Evolutionary conservation across 2,329 filamentous ascomycete species (phyloP).

Genomic region (Penicillium occitanis): DNA sequence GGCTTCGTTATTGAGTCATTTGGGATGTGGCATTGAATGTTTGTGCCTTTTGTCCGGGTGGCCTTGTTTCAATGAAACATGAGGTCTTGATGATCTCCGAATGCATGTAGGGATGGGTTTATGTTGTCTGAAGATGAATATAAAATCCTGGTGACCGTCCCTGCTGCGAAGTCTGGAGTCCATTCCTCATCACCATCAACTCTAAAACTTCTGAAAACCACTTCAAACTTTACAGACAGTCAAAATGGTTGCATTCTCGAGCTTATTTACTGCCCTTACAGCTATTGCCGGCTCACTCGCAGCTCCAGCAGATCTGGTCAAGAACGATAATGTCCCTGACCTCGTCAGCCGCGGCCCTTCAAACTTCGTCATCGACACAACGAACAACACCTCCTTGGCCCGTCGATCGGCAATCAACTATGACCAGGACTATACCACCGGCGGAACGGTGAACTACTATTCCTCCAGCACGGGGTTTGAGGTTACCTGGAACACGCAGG

Average conservation of each 20-base stretch:
- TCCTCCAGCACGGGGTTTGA: constrained; percentile 50
- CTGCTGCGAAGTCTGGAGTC: not conserved
- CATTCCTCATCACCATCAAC: not conserved
- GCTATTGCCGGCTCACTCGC: constrained; percentile 3
- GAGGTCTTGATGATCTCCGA: not conserved
- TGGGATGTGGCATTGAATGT: not conserved
- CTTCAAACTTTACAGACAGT: not conserved
- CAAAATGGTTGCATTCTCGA: constrained; percentile 17
- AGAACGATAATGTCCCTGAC: not conserved
- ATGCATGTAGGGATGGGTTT: not conserved
- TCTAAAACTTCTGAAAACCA: not conserved
- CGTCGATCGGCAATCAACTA: constrained; percentile 14
- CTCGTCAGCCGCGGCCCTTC: constrained; percentile 5
- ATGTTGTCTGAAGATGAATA: not conserved
- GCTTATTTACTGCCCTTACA: not conserved
- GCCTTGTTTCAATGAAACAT: not conserved
- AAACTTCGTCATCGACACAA: constrained; percentile 9
- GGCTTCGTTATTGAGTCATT: not conserved
- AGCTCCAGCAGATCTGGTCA: not conserved
- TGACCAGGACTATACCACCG: constrained; percentile 23
- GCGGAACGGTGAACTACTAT: constrained; percentile 46
- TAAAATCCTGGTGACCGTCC: not conserved
- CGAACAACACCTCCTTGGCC: not conserved
- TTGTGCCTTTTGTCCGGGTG: not conserved
- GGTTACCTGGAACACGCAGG: constrained; percentile 48